Conservation (phyloP, 345 rosid genomes). For the Lepidium aucheri region DNA sequence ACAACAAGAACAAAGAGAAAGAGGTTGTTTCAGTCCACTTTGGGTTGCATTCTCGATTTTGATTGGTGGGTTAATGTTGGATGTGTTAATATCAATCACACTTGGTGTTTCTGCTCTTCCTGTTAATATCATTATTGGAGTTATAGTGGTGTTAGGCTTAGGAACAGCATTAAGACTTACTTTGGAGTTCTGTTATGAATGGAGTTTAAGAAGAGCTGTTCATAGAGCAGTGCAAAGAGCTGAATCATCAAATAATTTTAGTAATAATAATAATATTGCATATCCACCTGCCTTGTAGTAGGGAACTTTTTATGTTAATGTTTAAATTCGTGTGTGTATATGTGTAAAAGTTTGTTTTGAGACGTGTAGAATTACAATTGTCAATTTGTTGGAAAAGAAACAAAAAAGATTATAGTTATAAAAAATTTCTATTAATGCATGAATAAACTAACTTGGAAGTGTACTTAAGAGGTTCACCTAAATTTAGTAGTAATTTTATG, state of each 20-base stretch:
- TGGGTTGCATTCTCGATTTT: slow-evolving; percentile 94
- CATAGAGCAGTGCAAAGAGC: slow-evolving; percentile 63
- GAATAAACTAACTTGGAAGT: neutral
- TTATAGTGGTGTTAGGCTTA: slow-evolving; percentile 85
- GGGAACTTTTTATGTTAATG: slow-evolving; percentile 11
- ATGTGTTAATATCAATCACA: slow-evolving; percentile 77
- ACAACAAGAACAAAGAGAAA: slow-evolving; percentile 45
- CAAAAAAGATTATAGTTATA: neutral
- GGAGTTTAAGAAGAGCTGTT: slow-evolving; percentile 68
- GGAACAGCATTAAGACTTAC: slow-evolving; percentile 80
- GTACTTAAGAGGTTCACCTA: neutral
- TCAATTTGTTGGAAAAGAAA: neutral
- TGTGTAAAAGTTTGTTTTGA: slow-evolving; percentile 6
- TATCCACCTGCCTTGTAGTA: slow-evolving; percentile 53
- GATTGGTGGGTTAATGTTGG: slow-evolving; percentile 71
- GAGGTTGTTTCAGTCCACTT: slow-evolving; percentile 78
- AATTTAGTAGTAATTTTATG: neutral
- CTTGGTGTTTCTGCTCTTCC: slow-evolving; percentile 88
- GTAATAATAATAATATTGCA: slow-evolving; percentile 33
- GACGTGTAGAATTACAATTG: neutral
- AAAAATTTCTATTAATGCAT: neutral
- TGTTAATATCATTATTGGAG: slow-evolving; percentile 86
- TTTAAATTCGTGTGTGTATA: neutral
- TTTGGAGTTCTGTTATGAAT: slow-evolving; percentile 75
- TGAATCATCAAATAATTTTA: slow-evolving; percentile 41